These are phyloP conservation scores for Hyaloscypha hepaticicola DNA, from an alignment of 495 filamentous ascomycete genomes.

Conservation along the genomic window DNA sequence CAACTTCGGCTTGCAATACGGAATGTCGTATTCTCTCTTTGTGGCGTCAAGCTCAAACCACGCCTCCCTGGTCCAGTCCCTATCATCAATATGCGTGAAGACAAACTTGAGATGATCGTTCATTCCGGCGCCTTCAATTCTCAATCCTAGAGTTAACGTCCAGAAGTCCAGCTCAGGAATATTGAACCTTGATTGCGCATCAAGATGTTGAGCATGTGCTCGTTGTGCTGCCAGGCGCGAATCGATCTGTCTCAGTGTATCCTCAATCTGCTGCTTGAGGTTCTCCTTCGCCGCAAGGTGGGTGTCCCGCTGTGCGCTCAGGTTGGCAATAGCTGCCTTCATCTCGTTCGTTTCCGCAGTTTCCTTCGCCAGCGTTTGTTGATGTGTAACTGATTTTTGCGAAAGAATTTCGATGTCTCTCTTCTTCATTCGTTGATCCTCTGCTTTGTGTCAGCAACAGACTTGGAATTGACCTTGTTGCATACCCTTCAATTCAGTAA, in stretches of 20 bases:
- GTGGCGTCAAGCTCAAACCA: conserved; percentile 89
- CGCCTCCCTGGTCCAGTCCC: conserved; percentile 83
- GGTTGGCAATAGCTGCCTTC: conserved; percentile 72
- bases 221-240: conserved; percentile 49
- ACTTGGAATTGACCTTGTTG: neutral
- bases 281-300: conserved; percentile 70
- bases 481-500: conserved; percentile 85
- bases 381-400: conserved; percentile 72
- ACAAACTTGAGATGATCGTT: conserved; percentile 88
- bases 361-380: conserved; percentile 82
- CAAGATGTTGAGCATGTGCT: conserved; percentile 58
- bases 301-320: conserved; percentile 72
- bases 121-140: conserved; percentile 84
- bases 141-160: conserved; percentile 83
- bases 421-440: conserved; percentile 86
- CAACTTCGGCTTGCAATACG: conserved; percentile 73
- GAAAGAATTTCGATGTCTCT: conserved; percentile 83
- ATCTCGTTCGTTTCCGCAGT: conserved; percentile 84
- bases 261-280: conserved; percentile 73
- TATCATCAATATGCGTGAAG: conserved; percentile 83
- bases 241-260: conserved; percentile 68
- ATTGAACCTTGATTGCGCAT: conserved; percentile 80
- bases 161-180: conserved; percentile 93
- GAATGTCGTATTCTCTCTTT: conserved; percentile 79
- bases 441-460: conserved; percentile 43